Base-by-base conservation (phyloP, 2,329 filamentous ascomycete genomes). In the Colletotrichum sp. region DNA sequence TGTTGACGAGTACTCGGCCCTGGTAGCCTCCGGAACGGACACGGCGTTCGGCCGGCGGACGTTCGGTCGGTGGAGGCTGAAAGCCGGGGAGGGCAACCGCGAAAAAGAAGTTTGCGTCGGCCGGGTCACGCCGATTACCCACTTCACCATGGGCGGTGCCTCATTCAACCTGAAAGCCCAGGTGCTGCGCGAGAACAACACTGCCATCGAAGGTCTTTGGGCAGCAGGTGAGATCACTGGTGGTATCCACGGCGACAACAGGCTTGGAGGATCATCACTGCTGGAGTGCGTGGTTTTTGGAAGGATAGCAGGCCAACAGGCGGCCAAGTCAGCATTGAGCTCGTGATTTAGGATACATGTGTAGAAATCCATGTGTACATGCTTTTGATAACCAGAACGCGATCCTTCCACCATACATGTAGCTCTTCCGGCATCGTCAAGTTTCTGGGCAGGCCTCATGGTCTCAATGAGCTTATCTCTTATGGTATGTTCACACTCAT, bases 81-180 rank as follows among this genome's bases (percentile, higher is more conserved):
- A 80, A 10, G 77, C 85, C 0, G 84, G 82, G 0, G 86, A 90
- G 16, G 84, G 85, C 6, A 86, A 85, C 44, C 82, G 86, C 0
- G 89, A 92, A 0, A 86, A 89, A 6, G 86, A 90, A 32, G 85
- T 93, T 1, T 92, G 90, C 75, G 81, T 93, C 0, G 92, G 92
- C 0, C 86, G 82, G 2, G 90, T 93, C 2, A 93, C 92, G 6
- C 92, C 92, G 0, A 90, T 93, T 0, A 87, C 91, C 3, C 92
- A 93, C 79, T 93, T 93, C 79, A 93, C 92, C 2, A 93, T 93
- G 92, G 92, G 92, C 6, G 92, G 92, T 1, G 91, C 89, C 0
- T 85, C 89, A 4, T 91, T 93, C 77, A 89, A 91, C 78, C 84
- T 88, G 8, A 84, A 87, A 60, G 87, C 88, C 1, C 87, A 89